Evolutionary conservation across 108 stramenopile genomes (phyloP), one percentile per base, ranked within the genome.

Genomic region (Cyclostephanos tholiformis): DNA sequence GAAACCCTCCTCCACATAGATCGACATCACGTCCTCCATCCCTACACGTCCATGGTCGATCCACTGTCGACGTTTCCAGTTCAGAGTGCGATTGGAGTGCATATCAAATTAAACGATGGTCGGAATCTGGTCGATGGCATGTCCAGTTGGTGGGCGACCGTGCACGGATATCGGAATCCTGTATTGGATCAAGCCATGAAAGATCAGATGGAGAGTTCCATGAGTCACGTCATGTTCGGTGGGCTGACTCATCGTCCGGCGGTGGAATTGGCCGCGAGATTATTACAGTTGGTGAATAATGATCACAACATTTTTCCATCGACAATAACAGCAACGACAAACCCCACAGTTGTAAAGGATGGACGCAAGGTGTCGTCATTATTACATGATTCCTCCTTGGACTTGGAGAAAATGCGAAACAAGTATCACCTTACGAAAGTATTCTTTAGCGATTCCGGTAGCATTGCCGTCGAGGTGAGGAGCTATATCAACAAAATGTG

Each of bases 141-240:
- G 95, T 86, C 85, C 25, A 84, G 82, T 10, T 96, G 95, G 95
- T 96, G 95, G 95, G 90, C 90, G 22, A 77, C 83, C 38, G 84
- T 96, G 25, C 92, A 94, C 74, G 95, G 95, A 2, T 93, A 96
- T 76, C 79, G 87, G 49, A 75, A 91, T 70, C 87, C 89, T 16
- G 66, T 53, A 7, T 72, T 96, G 41, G 88, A 93, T 63, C 57
- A 72, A 23, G 95, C 95, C 6, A 74, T 90, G 38, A 77, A 83
- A 36, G 65, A 83, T 38, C 89, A 91, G 61, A 72, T 88, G 13
- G 77, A 77, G 22, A 19, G 82, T 5, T 58, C 38, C 30, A 87
- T 92, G 90, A 84, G 89, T 10, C 95, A 96, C 72, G 86, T 96
- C 72, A 96, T 96, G 95, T 96, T 96, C 81, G 95, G 95, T 39